phyloP scores from a whole-genome alignment of 2,329 filamentous ascomycete species.

The Domatiomyces globalis region DNA sequence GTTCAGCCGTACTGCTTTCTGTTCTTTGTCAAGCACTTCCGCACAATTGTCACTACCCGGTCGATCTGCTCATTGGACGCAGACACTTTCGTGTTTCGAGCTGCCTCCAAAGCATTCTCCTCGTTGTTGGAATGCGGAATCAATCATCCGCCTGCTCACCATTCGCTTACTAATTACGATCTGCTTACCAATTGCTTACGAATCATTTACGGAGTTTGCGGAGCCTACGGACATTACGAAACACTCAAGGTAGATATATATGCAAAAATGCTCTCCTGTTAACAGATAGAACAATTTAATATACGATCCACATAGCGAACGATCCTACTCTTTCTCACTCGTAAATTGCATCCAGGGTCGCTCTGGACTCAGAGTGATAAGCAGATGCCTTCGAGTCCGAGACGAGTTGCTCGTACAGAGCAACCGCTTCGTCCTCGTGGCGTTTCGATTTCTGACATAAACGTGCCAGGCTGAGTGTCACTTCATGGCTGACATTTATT shows the following conservation, averaged over 20 bases:
- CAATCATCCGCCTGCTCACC: no score
- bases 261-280: no score
- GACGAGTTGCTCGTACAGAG: slow-evolving; percentile 26
- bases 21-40: slow-evolving; percentile 19
- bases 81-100: slow-evolving; percentile 14
- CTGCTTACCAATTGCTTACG: no score
- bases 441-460: slow-evolving; percentile 27
- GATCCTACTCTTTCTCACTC: no score
- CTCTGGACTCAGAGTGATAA: slow-evolving; percentile 23
- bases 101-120: slow-evolving; percentile 21
- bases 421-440: slow-evolving; percentile 24
- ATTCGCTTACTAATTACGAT: no score
- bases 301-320: no score
- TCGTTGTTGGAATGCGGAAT: no score
- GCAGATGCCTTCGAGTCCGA: slow-evolving; percentile 22
- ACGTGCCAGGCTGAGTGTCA: slow-evolving; percentile 24
- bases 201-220: no score
- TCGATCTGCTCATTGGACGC: slow-evolving; percentile 22
- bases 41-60: slow-evolving; percentile 21
- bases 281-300: no score
- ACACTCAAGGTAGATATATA: no score
- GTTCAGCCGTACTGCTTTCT: slow-evolving; percentile 27
- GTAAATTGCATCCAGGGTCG: slow-evolving; percentile 25
- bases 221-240: no score
- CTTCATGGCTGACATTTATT: slow-evolving; percentile 26